A percentile compares a stretch with the other conserved stretches of the same genome.
Evolutionary conservation across 352 stramenopile species (phyloP).

Genomic region (Phytophthora syringae): DNA sequence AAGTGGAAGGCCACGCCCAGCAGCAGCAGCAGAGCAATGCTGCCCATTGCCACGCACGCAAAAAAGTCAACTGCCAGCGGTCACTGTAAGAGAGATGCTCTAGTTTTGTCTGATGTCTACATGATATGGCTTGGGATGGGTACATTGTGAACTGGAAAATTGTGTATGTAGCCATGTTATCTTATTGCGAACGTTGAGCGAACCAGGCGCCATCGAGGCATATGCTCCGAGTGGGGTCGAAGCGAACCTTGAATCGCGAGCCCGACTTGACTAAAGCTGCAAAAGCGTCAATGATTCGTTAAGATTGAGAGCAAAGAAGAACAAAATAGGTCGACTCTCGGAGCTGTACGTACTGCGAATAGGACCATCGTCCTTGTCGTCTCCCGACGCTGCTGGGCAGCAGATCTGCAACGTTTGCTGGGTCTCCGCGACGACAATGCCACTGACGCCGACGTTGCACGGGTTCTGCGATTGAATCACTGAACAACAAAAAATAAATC

Average conservation of each 20-base stretch:
- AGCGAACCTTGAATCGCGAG: constrained; percentile 44
- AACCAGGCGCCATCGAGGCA: constrained; percentile 63
- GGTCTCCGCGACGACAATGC: constrained; percentile 75
- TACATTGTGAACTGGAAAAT: background rate
- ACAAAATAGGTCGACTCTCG: background rate
- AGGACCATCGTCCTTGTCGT: constrained; percentile 20
- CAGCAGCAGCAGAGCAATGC: constrained; percentile 49
- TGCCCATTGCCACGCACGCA: background rate
- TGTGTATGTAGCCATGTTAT: background rate
- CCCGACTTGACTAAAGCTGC: constrained; percentile 59
- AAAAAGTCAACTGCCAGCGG: background rate
- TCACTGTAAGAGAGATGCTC: background rate
- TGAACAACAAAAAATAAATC: constrained; percentile 14
- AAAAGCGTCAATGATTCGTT: background rate
- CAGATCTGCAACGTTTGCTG: constrained; percentile 67
- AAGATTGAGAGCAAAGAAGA: background rate
- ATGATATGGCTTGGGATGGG: background rate
- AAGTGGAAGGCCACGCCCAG: constrained; percentile 82
- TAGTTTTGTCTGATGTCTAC: background rate
- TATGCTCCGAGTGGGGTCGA: constrained; percentile 45
- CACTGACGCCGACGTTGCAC: constrained; percentile 51
- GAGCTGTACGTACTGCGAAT: constrained; percentile 59
- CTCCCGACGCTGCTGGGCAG: constrained; percentile 26
- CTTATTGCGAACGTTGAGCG: constrained; percentile 28
- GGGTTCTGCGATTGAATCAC: constrained; percentile 69